Percentiles rank a stretch among this genome's conserved stretches.
phyloP scores from a whole-genome alignment of 164 flowering plant species.

The Euptelea pleiosperma region DNA sequence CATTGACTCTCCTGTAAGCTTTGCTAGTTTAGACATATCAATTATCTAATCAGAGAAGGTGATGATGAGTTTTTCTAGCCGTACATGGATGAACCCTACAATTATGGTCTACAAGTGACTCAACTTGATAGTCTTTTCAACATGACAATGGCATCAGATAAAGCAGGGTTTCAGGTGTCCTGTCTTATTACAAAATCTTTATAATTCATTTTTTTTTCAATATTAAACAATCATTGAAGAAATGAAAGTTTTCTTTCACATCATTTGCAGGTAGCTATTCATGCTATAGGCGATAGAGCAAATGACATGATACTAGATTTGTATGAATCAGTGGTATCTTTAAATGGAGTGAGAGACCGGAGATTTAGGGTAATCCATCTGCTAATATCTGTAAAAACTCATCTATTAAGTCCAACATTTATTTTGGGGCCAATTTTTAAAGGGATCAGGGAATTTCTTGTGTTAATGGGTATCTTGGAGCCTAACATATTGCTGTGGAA shows the following conservation, averaged over 20 bases:
- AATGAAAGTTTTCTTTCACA: neutral
- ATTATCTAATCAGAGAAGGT: neutral
- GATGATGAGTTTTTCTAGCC: slow-evolving; percentile 40
- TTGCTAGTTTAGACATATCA: neutral
- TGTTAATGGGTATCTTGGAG: neutral
- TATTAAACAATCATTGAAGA: no score
- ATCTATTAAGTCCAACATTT: slow-evolving; percentile 1
- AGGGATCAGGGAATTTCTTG: neutral
- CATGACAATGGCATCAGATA: slow-evolving; percentile 63
- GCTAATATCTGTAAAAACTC: slow-evolving; percentile 8
- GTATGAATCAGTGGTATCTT: slow-evolving; percentile 47
- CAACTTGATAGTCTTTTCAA: slow-evolving; percentile 58
- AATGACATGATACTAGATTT: slow-evolving; percentile 79
- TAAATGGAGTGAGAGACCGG: slow-evolving; percentile 66
- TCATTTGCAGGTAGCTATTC: slow-evolving; percentile 75
- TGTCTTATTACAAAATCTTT: neutral
- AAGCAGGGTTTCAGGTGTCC: slow-evolving; percentile 77
- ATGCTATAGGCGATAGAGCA: slow-evolving; percentile 96
- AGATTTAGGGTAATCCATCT: slow-evolving; percentile 70
- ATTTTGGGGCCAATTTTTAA: neutral
- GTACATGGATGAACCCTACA: slow-evolving; percentile 70
- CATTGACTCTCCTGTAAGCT: no score
- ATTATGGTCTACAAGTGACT: slow-evolving; percentile 68
- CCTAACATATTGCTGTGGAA: neutral
- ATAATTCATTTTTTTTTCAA: neutral